Evolutionary conservation across 2,329 filamentous ascomycete genomes (phyloP), one percentile per base, ranked within the genome.

Genomic region (Fusarium begoniae): DNA sequence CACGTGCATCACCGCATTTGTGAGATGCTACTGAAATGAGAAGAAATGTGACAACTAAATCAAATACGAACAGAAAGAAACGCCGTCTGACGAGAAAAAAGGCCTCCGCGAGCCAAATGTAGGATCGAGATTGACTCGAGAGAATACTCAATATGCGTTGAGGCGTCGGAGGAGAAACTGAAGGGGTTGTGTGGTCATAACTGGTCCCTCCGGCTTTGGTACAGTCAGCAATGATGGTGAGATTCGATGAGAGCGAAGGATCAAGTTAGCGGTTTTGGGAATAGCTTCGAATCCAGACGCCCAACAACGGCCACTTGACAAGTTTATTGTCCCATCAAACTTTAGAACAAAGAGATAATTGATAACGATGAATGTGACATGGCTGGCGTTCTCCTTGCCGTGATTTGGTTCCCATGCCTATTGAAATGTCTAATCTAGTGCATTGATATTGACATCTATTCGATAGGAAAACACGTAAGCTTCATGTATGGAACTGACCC

Each of bases 341-440:
- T 24, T 18, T 1, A 24, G 7, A 24, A 13, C 1, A 6, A 12
- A 8, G 6, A 26, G 9, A 26, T 35, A 20, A 22, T 20, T 6
- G 8, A 13, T 14, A 12, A 24, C 7, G 11, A 10, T 1, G 8
- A 9, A 14, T 0, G 3, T 5, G 11, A 9, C 4, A 7, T 10
- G 15, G 14, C 3, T 4, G 6, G 6, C 7, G 1, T 38, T 37
- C 12, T 22, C 10, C 13, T 28, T 17, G 0, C 2, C 7, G 3
- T 6, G 9, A 28, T 2, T 7, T 13, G 7, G 13, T 9, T 26
- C 20, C 4, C 13, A 2, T 28, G 2, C 0, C 17, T 6, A 17
- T 5, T 18, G 8, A 35, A 7, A 17, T 11, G 14, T 30, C 24
- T n/a, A 37, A 6, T 9, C 12, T 30, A 9, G 2, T 22, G 26